Base-by-base conservation (phyloP, 768 basidiomycete genomes). In the Tephrocybe rancida region DNA sequence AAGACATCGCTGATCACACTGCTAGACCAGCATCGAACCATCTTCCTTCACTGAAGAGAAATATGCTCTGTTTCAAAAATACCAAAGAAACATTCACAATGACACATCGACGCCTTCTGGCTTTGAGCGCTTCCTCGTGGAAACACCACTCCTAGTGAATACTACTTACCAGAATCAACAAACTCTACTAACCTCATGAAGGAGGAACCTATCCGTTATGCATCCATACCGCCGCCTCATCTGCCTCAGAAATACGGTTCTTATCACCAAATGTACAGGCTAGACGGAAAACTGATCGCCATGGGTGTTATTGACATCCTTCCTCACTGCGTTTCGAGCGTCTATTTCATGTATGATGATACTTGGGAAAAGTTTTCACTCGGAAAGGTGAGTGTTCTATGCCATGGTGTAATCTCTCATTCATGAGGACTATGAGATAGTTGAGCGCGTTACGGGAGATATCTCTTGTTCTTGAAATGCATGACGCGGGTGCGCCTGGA, bases 221-320 rank as follows among this genome's bases (percentile, higher is more conserved):
- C 70, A 5, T 68, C 64, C 1, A 46, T 67, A 0, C 78, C 78
- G 0, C 82, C 85, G 16, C 52, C 55, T 2, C 79, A 87, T 61
- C 76, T 96, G 9, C 94, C 95, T 0, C 64, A 55, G n/a, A 70
- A 81, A 14, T 98, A 93, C 68, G 96, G 96, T n/a, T 88, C 92
- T 21, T 92, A 93, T 68, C 96, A 98, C 63, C 93, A 94, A 61
- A 71, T 93, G 39, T 97, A 96, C 65, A 80, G 83, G 55, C 67
- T 98, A 22, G 89, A 98, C 61, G 90, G 85, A 3, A 68, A 85
- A 64, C 76, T 98, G 10, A 80, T 97, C 46, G 97, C 92, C 0
- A 76, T 98, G 64, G 87, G 84, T 5, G 91, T 98, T 25, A 74
- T 98, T 50, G 97, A 98, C 67, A 87, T 99, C 50, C 76, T 99